Base-by-base conservation (phyloP, 768 basidiomycete genomes). In the Termitomyces sp. region DNA sequence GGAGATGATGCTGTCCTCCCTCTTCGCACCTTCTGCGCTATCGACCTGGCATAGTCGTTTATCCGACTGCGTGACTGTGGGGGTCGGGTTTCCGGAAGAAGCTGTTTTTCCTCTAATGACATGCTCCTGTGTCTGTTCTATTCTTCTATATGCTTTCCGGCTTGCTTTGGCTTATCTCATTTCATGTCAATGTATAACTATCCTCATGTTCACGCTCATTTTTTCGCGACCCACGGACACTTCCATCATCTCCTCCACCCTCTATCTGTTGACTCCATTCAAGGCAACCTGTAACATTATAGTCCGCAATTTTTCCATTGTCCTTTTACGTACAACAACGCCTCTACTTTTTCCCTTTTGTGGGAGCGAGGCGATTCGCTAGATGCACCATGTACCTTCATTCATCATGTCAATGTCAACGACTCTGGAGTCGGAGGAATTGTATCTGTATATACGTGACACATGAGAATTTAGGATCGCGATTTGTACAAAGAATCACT, bases 1-100 rank as follows among this genome's bases (percentile, higher is more conserved):
- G 81, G 81, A 71, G 67, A 53, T 80, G 53, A 70, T 18, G 30
- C 4, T 32, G 1, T 16, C 0, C 30, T 22, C 4, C 30, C 3
- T 18, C 24, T 40, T 40, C 12, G 39, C 39, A 30, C 30, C 30
- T 7, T 30, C 7, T 30, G n/a, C n/a, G n/a, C n/a, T n/a, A n/a
- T n/a, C n/a, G n/a, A n/a, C n/a, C n/a, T 4, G 32, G 32, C 48
- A 16, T 22, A 8, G 22, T 3, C 18, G 36, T 51, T 6, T n/a
- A 10, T 20, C 4, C 20, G 12, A 33, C 5, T 33, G n/a, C 6
- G 12, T n/a, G 8, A 20, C 4, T 4, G n/a, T 5, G 1, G 49
- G 30, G 34, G 16, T 9, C 24, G 48, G 7, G 20, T 49, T 18
- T 46, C 26, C 24, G 16, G 20, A 16, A 22, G 20, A 18, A n/a